Conservation (phyloP, 2,329 filamentous ascomycete genomes). For the Chrysosphaeria jannelii region DNA sequence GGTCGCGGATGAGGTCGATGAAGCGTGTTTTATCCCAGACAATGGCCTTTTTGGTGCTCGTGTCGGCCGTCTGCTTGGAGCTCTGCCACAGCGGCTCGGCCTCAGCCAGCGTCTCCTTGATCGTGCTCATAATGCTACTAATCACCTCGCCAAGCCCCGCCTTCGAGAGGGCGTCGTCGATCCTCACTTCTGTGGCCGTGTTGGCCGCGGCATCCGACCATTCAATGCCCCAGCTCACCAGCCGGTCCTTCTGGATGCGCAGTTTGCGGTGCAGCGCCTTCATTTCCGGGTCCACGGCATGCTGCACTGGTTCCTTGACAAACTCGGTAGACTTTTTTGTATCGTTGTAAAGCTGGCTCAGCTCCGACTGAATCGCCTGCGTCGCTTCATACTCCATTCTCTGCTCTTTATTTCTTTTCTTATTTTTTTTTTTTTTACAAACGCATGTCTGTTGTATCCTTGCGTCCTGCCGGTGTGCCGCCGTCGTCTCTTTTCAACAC, state of each 20-base stretch:
- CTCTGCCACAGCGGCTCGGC: conserved; percentile 41
- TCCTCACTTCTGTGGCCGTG: conserved; percentile 27
- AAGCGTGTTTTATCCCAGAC: conserved; percentile 46
- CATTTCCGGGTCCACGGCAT: conserved; percentile 35
- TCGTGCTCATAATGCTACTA: conserved; percentile 48
- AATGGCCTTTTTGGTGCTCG: conserved; percentile 16
- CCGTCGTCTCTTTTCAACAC: too few relatives aligned
- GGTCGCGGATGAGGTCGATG: conserved; percentile 40
- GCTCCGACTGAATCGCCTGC: conserved; percentile 28
- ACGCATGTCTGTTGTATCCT: too few relatives aligned
- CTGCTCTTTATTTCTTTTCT: too few relatives aligned
- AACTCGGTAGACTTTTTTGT: conserved; percentile 53
- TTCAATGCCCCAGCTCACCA: conserved; percentile 53
- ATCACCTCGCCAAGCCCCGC: conserved; percentile 50
- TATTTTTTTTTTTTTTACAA: too few relatives aligned
- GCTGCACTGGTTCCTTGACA: conserved; percentile 30
- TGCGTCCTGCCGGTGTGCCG: too few relatives aligned
- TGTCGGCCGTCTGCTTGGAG: conserved; percentile 13
- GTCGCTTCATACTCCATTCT: too few relatives aligned
- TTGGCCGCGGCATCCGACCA: conserved; percentile 42
- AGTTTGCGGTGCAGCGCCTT: conserved; percentile 44
- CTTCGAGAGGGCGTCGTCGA: conserved; percentile 39
- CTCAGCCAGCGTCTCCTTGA: conserved; percentile 52
- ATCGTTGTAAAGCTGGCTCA: conserved; percentile 51
- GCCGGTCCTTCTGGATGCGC: conserved; percentile 49